phyloP scores from a whole-genome alignment of 805 yeast genomes.

The Starmera amethionina region DNA sequence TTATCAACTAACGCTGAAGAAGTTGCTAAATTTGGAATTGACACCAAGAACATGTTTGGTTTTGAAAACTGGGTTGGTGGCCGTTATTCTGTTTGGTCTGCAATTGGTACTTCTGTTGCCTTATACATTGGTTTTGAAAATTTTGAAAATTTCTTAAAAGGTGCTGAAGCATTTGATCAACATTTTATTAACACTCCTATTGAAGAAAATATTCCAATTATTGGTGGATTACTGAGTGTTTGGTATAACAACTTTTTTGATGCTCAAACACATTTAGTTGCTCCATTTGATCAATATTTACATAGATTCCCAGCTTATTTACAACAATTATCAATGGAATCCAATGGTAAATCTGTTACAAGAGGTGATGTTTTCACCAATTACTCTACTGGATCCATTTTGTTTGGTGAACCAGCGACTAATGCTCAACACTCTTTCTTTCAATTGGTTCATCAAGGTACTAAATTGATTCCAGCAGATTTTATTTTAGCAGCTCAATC shows the following conservation, averaged over 20 bases:
- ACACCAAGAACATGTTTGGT: conserved; percentile 96
- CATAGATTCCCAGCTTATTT: conserved; percentile 99
- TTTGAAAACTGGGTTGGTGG: conserved; percentile 99
- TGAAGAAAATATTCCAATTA: conserved; percentile 82
- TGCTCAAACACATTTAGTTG: conserved; percentile 96
- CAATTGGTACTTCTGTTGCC: conserved; percentile 94
- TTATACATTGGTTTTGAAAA: conserved; percentile 92
- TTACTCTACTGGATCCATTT: conserved; percentile 92
- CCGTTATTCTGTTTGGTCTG: conserved; percentile 99
- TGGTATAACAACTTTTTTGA: conserved; percentile 99
- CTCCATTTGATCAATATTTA: conserved; percentile 97
- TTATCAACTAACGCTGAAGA: conserved; percentile 87
- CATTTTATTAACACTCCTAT: conserved; percentile 81
- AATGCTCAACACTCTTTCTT: conserved; percentile 99
- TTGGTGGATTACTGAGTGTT: conserved; percentile 89
- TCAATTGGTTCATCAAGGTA: conserved; percentile 99
- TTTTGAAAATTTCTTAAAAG: conserved; percentile 85
- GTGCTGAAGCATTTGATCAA: conserved; percentile 95
- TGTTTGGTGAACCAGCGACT: conserved; percentile 98
- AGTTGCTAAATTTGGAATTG: conserved; percentile 93
- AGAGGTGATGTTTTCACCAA: conserved; percentile 84
- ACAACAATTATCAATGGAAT: conserved; percentile 98
- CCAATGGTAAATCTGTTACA: conserved; percentile 96
- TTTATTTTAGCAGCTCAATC: conserved; percentile 95
- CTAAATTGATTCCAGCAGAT: conserved; percentile 94